Base-by-base conservation (phyloP, 495 filamentous ascomycete genomes). In the Xylaria telfairii region DNA sequence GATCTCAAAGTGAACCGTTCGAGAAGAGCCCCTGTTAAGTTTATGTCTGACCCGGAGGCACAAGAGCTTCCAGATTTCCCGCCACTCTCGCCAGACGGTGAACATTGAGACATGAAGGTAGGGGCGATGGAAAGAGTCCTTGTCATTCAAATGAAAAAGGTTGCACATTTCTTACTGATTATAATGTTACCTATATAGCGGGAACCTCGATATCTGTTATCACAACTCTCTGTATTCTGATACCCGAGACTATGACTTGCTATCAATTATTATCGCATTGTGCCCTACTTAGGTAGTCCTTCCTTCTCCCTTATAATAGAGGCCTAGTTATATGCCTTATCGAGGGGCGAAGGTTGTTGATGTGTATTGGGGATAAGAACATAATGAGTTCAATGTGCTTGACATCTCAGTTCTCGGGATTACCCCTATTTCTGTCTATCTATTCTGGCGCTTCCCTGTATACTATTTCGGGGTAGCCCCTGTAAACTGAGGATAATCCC, bases 1-100 rank as follows among this genome's bases (percentile, higher is more conserved):
- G 69, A 83, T 39, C 51, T 85, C 12, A 77, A 77, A 39, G 81
- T 84, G 6, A 73, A 83, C 70, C 72, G 82, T 15, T 68, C 24
- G n/a, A 71, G 75, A 15, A 75, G 66, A 44, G 28, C 19, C 3
- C 63, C 63, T 51, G 63, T 65, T 24, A 64, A 32, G 15, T 59
- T 59, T 12, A 30, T 59, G 7, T n/a, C 32, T 37, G 30, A 59
- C 30, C 19, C 37, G 0, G 30, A 59, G 30, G 56, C 1, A 59
- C 56, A 37, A 37, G 56, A 59, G 12, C 26, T 54, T 30, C 26
- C 51, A 17, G 26, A 30, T n/a, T 17, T 54, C 15, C 24, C 49
- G 49, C 49, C 24, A 28, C 26, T 6, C 24, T 24, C 26, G 21
- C 17, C 49, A 26, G 24, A 53, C 21, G 10, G 49, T 15, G 49